Evolutionary conservation across 768 basidiomycete genomes (phyloP).

Genomic region (Russula lepida): DNA sequence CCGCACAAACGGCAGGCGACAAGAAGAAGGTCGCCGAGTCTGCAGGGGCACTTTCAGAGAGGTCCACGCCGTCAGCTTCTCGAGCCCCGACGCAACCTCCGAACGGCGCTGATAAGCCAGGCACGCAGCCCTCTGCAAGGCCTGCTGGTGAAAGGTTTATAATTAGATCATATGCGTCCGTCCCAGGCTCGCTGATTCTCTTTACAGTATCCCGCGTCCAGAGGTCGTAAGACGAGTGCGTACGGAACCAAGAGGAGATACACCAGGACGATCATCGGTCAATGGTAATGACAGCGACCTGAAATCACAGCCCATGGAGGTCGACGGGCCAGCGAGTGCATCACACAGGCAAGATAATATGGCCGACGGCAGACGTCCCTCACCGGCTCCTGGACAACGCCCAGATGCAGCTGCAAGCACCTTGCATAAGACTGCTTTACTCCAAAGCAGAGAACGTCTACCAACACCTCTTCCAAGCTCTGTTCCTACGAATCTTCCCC

Average conservation of each 20-base stretch:
- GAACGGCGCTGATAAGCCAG: conserved; percentile 29
- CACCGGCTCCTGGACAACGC: conserved; percentile 3
- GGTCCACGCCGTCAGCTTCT: conserved; percentile 44
- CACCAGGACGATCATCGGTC: conserved; percentile 28
- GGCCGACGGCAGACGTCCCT: not conserved
- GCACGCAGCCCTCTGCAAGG: conserved; percentile 36
- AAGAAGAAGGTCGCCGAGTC: conserved; percentile 28
- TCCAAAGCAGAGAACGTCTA: conserved; percentile 15
- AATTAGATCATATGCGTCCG: not conserved
- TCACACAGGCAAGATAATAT: conserved; percentile 5
- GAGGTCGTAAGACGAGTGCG: conserved; percentile 63
- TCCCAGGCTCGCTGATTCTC: conserved; percentile 10
- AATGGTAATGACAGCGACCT: conserved; percentile 22
- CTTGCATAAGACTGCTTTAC: conserved; percentile 5
- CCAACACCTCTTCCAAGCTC: conserved; percentile 22
- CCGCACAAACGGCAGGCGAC: conserved; percentile 13
- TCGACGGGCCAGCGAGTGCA: conserved; percentile 3
- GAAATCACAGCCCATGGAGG: conserved; percentile 15
- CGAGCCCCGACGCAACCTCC: conserved; percentile 39
- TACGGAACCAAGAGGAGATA: conserved; percentile 31
- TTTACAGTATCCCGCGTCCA: conserved; percentile 60
- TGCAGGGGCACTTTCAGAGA: not conserved
- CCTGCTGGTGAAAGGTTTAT: conserved; percentile 58
- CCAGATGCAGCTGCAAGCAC: not conserved
- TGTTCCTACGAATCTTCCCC: conserved; percentile 12